A percentile compares a stretch with the other conserved stretches of the same genome.
Conservation (phyloP, 1,284 basidiomycete species). For the Ceratobasidium sp. region DNA sequence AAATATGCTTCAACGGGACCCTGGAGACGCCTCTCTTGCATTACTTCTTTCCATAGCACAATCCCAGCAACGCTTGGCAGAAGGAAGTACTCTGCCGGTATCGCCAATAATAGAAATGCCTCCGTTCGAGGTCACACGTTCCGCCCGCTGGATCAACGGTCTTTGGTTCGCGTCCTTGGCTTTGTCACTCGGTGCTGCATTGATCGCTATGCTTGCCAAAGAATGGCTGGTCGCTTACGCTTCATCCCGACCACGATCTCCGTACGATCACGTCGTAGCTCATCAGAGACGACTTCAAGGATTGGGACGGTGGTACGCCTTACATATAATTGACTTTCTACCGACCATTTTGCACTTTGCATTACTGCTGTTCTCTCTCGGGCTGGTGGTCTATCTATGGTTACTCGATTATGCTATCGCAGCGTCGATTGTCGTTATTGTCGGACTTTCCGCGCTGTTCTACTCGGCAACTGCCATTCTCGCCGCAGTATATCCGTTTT, state of each 20-base stretch:
- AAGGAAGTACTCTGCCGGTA: background rate
- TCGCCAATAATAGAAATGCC: background rate
- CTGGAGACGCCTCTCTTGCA: background rate
- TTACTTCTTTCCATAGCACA: background rate
- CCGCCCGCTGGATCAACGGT: background rate
- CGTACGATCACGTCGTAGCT: background rate
- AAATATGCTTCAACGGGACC: background rate
- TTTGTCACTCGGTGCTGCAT: background rate
- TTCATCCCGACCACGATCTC: background rate
- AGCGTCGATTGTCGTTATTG: background rate
- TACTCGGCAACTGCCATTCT: background rate
- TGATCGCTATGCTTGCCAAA: background rate
- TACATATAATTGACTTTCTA: too few relatives aligned
- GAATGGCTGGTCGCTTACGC: background rate
- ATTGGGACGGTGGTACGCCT: slow-evolving; percentile 4
- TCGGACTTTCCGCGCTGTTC: background rate
- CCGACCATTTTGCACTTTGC: slow-evolving; percentile 28
- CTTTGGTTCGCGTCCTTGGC: background rate
- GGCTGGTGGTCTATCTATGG: slow-evolving; percentile 14
- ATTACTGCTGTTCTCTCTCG: slow-evolving; percentile 33
- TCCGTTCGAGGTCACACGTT: background rate
- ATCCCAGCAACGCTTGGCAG: background rate
- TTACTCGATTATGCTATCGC: slow-evolving; percentile 9
- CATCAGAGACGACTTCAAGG: background rate
- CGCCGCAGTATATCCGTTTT: too few relatives aligned